Evolutionary conservation across 202 grass and related monocot species (phyloP).

Genomic region (Zoysia matrella): DNA sequence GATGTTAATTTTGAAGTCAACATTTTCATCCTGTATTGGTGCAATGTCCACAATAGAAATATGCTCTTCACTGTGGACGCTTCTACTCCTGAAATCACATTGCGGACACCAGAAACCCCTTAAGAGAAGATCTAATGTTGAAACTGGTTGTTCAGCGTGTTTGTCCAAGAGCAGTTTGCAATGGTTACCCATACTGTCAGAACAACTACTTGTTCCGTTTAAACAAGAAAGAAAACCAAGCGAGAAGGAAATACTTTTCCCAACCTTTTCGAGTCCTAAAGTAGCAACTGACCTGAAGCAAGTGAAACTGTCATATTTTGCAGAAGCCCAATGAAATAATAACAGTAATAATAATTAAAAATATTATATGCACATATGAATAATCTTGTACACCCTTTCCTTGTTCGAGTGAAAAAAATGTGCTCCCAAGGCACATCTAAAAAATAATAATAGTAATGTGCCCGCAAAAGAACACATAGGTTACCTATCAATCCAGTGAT

Average conservation of each 20-base stretch:
- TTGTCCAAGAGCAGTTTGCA: slow-evolving; percentile 78
- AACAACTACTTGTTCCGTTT: slow-evolving; percentile 56
- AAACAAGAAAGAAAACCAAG: slow-evolving; percentile 96
- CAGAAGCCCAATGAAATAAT: slow-evolving; percentile 10
- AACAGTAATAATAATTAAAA: not conserved
- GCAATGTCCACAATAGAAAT: slow-evolving; percentile 59
- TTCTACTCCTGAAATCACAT: slow-evolving; percentile 58
- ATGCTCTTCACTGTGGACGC: slow-evolving; percentile 49
- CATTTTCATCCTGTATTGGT: slow-evolving; percentile 47
- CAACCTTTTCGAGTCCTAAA: slow-evolving; percentile 45
- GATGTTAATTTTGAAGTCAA: slow-evolving; percentile 43
- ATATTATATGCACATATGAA: slow-evolving; percentile 2
- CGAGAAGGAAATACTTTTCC: slow-evolving; percentile 73
- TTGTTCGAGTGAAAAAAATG: too few species aligned
- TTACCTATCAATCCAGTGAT: not conserved
- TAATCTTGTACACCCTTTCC: not conserved
- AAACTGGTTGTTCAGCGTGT: slow-evolving; percentile 45
- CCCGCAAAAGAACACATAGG: not conserved
- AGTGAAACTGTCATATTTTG: slow-evolving; percentile 25
- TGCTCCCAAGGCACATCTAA: not conserved
- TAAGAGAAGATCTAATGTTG: slow-evolving; percentile 77
- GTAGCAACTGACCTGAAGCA: slow-evolving; percentile 57
- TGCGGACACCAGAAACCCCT: slow-evolving; percentile 80
- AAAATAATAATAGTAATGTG: not conserved
- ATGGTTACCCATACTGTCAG: slow-evolving; percentile 44